Evolutionary conservation across 495 filamentous ascomycete genomes (phyloP).

Genomic region (Neurospora tetrasperma): DNA sequence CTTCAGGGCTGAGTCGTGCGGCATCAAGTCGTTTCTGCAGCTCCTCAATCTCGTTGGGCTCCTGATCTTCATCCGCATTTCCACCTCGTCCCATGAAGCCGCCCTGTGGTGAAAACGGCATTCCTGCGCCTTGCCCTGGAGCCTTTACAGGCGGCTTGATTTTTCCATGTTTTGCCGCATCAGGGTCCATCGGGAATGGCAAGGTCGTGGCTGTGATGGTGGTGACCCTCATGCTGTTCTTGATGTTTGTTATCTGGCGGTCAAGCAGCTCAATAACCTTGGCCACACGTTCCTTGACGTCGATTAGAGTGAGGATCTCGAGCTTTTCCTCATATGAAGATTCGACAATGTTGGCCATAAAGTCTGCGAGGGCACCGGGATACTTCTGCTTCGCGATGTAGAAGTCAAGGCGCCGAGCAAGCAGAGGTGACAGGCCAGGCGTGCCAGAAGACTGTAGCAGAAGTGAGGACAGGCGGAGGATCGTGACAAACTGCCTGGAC

Average conservation of each 20-base stretch:
- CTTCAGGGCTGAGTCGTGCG: conserved; percentile 57
- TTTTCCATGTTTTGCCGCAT: conserved; percentile 26
- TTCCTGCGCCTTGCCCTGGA: conserved; percentile 11
- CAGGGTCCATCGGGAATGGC: conserved; percentile 42
- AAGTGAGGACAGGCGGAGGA: conserved; percentile 68
- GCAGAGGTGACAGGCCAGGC: conserved; percentile 63
- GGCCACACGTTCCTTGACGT: conserved; percentile 66
- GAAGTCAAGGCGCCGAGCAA: conserved; percentile 72
- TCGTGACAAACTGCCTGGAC: conserved; percentile 69
- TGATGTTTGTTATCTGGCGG: conserved; percentile 67
- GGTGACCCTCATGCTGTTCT: conserved; percentile 71
- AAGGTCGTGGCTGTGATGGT: conserved; percentile 51
- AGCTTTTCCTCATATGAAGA: conserved; percentile 82
- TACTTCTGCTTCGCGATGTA: conserved; percentile 77
- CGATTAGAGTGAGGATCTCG: conserved; percentile 63
- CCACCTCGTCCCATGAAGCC: conserved; percentile 26
- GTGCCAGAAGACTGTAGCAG: conserved; percentile 49
- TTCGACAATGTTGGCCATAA: conserved; percentile 86
- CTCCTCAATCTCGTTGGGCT: conserved; percentile 81
- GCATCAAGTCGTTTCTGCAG: conserved; percentile 77
- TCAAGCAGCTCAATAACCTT: conserved; percentile 71
- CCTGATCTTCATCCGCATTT: conserved; percentile 52
- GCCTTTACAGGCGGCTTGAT: conserved; percentile 17
- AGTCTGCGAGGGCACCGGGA: conserved; percentile 85
- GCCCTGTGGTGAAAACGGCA: conserved; percentile 38